Evolutionary conservation across 2,329 filamentous ascomycete species (phyloP).

Genomic region (Fusarium robinianum): DNA sequence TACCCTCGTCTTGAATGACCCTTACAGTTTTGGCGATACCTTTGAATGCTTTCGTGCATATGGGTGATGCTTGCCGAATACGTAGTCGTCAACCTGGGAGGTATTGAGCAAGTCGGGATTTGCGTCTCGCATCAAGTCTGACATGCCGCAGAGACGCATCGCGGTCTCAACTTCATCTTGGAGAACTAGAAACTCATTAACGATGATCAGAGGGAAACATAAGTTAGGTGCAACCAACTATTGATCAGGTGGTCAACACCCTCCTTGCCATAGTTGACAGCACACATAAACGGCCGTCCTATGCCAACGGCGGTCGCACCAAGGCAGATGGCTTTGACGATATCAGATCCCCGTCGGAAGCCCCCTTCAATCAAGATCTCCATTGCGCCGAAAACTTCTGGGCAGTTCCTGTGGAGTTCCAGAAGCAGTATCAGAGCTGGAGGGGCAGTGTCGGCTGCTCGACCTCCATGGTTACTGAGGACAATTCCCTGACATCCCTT

Average conservation of each 20-base stretch:
- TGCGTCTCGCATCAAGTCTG: slow-evolving; percentile 48
- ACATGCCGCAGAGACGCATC: slow-evolving; percentile 69
- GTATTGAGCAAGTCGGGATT: slow-evolving; percentile 9
- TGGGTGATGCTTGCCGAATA: slow-evolving; percentile 1
- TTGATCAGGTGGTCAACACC: slow-evolving; percentile 57
- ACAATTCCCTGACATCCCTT: slow-evolving; percentile 69
- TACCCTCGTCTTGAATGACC: too few species aligned
- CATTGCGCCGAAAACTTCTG: slow-evolving; percentile 61
- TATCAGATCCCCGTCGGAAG: slow-evolving; percentile 65
- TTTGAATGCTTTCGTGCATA: slow-evolving; percentile 8
- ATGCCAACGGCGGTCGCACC: slow-evolving; percentile 67
- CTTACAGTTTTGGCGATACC: too few species aligned
- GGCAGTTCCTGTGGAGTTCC: slow-evolving; percentile 65
- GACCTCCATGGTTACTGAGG: slow-evolving; percentile 71
- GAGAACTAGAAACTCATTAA: slow-evolving; percentile 32
- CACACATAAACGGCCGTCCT: slow-evolving; percentile 64
- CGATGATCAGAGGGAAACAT: not conserved
- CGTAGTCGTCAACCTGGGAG: slow-evolving; percentile 1
- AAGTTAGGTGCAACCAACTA: slow-evolving; percentile 47
- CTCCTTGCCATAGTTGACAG: slow-evolving; percentile 64
- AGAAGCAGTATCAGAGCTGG: slow-evolving; percentile 62
- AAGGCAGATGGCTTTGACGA: slow-evolving; percentile 68
- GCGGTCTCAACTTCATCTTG: slow-evolving; percentile 67
- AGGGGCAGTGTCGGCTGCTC: slow-evolving; percentile 56
- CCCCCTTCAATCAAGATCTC: slow-evolving; percentile 70